Evolutionary conservation across 257 asterid species (phyloP), one percentile per base, ranked within the genome.

Genomic region (Penstemon davidsonii): DNA sequence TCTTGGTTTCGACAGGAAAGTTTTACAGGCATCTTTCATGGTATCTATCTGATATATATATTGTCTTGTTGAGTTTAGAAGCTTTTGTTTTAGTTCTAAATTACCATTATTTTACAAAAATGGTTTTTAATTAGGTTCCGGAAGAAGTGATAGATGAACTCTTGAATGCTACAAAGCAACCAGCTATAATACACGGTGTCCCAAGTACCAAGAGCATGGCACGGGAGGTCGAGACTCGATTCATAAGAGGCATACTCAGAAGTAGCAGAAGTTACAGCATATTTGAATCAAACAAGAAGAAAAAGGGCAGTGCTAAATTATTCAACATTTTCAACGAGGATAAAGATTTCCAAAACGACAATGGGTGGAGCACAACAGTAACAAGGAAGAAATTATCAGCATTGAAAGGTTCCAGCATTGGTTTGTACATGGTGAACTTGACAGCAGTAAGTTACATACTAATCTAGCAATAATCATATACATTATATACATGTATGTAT

Each of bases 321-420:
- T 93, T 72, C 86, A 93, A 93, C 74, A 61, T 93, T 13, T 78
- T 85, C 64, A 38, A 71, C 3, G 91, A 77, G 76, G 82, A 84
- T 45, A 87, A 82, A 43, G 99, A 90, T 79, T 90, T 93, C 6
- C 67, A 85, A 63, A 93, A 93, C 13, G 71, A 87, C 75, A 81
- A 93, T 5, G 99, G 99, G 8, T 90, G 99, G 99, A 90, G 97
- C 83, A 78, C 91, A 0, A 76, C 87, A 0, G 90, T 88, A 0
- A 80, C 87, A 2, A 40, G 66, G 75, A 88, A 84, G 67, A 84
- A 83, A 72, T 67, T 79, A 46, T 52, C 85, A 0, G 85, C 81
- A 0, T 71, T 93, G 11, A 80, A 61, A 78, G 85, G 69, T 45
- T 68, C 86, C 9, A 56, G 75, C 54, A 62, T 83, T 7, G 94